Conservation (phyloP, 805 yeast species). For the Candida odintsovae region DNA sequence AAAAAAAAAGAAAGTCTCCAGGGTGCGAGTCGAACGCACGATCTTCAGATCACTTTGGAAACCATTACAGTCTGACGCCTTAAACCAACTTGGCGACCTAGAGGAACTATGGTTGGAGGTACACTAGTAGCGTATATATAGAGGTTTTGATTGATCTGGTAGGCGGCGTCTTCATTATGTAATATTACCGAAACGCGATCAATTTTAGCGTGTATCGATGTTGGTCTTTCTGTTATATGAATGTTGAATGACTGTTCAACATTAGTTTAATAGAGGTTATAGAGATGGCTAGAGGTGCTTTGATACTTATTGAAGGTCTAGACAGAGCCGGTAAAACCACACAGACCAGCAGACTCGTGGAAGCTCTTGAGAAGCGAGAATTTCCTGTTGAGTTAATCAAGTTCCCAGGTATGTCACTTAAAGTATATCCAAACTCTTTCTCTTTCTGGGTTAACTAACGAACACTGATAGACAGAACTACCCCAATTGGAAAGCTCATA, state of each 20-base stretch:
- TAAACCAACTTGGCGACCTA: conserved; percentile 21
- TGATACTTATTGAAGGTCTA: conserved; percentile 85
- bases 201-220: background rate
- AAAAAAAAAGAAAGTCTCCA: conserved; percentile 9
- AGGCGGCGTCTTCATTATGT: background rate
- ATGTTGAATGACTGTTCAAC: background rate
- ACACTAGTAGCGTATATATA: background rate
- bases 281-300: conserved; percentile 48
- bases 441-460: background rate
- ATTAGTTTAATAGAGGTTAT: background rate
- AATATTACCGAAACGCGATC: too few relatives aligned
- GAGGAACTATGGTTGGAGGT: conserved; percentile 4
- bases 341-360: conserved; percentile 47
- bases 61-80: conserved; percentile 20
- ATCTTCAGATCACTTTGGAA: conserved; percentile 15
- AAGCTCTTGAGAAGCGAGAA: conserved; percentile 22
- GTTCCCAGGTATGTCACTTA: conserved; percentile 51
- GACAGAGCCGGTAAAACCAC: conserved; percentile 95
- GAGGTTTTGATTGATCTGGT: background rate
- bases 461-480: conserved; percentile 50
- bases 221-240: background rate
- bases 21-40: conserved; percentile 22
- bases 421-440: background rate
- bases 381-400: conserved; percentile 49
- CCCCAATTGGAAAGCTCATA: conserved; percentile 75